phyloP scores from a whole-genome alignment of 1,139 yeast genomes.

The Hemisphaericaspora lyxosophila region DNA sequence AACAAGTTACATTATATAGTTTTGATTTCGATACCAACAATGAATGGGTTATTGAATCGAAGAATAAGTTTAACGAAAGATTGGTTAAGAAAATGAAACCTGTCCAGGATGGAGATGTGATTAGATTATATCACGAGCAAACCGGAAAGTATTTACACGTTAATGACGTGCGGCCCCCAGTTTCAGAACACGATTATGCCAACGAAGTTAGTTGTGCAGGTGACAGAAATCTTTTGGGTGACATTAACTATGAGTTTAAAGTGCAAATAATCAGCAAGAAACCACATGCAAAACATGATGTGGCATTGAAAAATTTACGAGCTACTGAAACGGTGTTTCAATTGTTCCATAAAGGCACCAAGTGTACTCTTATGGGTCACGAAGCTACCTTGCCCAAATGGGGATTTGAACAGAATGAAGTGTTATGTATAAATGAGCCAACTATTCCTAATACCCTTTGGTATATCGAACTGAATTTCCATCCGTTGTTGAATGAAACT shows the following conservation, averaged over 20 bases:
- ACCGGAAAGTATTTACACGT: constrained; percentile 65
- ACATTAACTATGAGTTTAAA: constrained; percentile 54
- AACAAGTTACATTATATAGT: constrained; percentile 66
- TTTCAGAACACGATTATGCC: constrained; percentile 78
- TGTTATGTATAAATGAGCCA: constrained; percentile 69
- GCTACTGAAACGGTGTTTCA: constrained; percentile 59
- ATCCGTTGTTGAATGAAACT: constrained; percentile 43
- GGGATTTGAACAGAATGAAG: constrained; percentile 74
- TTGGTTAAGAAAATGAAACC: constrained; percentile 31
- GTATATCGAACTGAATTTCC: constrained; percentile 62
- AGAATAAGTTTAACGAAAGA: constrained; percentile 29
- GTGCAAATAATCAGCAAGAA: constrained; percentile 34
- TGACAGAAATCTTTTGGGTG: constrained; percentile 46
- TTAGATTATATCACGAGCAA: constrained; percentile 60
- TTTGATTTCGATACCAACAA: constrained; percentile 54
- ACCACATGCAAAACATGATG: constrained; percentile 27
- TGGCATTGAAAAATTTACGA: constrained; percentile 42
- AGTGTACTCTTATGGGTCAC: constrained; percentile 65
- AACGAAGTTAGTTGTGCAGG: constrained; percentile 71
- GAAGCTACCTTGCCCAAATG: constrained; percentile 62
- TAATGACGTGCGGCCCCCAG: constrained; percentile 64
- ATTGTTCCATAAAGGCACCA: constrained; percentile 56
- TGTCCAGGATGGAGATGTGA: constrained; percentile 48
- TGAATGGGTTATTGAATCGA: constrained; percentile 64
- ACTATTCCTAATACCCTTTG: constrained; percentile 59